Evolutionary conservation across 768 basidiomycete species (phyloP), one percentile per base, ranked within the genome.

Genomic region (Crepidotus variabilis): DNA sequence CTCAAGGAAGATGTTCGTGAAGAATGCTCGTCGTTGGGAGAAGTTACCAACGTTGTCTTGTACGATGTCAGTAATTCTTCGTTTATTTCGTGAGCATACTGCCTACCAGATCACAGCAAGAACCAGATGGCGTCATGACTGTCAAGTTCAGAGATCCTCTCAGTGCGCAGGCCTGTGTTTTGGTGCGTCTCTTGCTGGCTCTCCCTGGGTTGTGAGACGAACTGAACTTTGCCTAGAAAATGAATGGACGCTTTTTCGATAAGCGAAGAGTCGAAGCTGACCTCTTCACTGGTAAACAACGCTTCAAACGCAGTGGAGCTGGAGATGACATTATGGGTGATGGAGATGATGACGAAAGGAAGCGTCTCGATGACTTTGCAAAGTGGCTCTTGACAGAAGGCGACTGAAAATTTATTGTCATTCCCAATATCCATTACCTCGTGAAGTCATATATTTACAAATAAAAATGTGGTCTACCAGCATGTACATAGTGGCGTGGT

Each of bases 1-100:
- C 79, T 98, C 51, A 98, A 98, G 67, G 94, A 97, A 65, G 96
- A 98, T 62, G 94, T 98, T 16, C 83, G 96, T 54, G 94, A 96
- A 33, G 96, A 98, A 67, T 94, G 94, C 60, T 85, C 90, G 50
- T 81, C 81, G 0, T 70, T 98, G 11, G 97, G 97, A 24, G 92
- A 95, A 63, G 97, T 99, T 3, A 98, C 97, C 0, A 98, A 94
- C 62, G 91, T 98, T 1, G 86, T 93, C 28, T 71, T 99, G 39
- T 98, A 96, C 66, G 96, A 99, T 73, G 96, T 96, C 69, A 71
- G 91, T 78, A 10, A 39, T 13, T 50, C 55, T 22, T 9, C 4
- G 1, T 47, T 16, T 52, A 54, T 35, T 51, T 18, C 22, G 45
- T 24, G 28, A 20, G n/a, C 47, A 55, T 51, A 21, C 39, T 47